Conservation (phyloP, 306 rosid genomes). For the Vigna hirtella region DNA sequence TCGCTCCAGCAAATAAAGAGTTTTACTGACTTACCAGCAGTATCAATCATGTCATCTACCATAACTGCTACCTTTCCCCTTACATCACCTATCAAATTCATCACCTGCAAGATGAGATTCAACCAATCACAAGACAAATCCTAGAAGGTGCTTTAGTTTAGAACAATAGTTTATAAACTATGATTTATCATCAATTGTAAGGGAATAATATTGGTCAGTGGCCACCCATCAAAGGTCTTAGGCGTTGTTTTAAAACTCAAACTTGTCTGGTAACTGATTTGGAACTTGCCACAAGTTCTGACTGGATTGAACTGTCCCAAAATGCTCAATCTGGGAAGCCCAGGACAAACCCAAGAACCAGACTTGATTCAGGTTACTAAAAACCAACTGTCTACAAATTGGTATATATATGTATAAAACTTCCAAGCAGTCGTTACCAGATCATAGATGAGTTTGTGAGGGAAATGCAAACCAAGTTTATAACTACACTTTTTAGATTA, state of each 20-base stretch:
- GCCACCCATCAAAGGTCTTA: slow-evolving; percentile 13
- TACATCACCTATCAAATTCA: slow-evolving; percentile 96
- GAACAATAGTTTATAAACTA: background rate
- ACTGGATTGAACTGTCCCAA: background rate
- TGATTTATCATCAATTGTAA: slow-evolving; percentile 13
- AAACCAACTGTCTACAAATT: no score
- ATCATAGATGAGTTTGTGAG: no score
- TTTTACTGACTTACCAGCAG: slow-evolving; percentile 73
- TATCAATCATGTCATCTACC: slow-evolving; percentile 98
- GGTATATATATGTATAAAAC: no score
- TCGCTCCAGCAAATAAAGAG: slow-evolving; percentile 2
- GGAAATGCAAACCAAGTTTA: no score
- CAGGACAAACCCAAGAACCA: background rate
- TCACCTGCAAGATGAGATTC: slow-evolving; percentile 69
- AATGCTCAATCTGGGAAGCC: background rate
- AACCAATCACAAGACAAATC: slow-evolving; percentile 23
- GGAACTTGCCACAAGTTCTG: slow-evolving; percentile 2
- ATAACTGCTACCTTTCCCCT: slow-evolving; percentile 94
- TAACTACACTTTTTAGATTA: no score
- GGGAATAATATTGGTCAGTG: slow-evolving; percentile 18
- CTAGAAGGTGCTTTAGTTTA: slow-evolving; percentile 7
- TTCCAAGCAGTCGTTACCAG: no score
- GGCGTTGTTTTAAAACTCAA: no score
- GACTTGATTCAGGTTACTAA: background rate
- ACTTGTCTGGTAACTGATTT: background rate